phyloP scores from a whole-genome alignment of 805 yeast genomes.

The Clavispora fructus region DNA sequence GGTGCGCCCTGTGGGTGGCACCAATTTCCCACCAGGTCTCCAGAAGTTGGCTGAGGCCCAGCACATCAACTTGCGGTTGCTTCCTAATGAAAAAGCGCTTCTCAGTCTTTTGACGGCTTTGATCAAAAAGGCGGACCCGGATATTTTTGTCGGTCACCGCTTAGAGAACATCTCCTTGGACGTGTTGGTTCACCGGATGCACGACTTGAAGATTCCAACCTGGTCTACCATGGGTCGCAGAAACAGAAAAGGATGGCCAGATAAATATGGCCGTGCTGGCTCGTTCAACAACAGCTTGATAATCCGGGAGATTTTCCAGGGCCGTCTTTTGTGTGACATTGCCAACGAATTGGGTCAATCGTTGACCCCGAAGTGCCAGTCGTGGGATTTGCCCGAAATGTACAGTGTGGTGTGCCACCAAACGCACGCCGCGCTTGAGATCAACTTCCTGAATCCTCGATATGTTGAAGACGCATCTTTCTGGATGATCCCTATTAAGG shows the following conservation, averaged over 20 bases:
- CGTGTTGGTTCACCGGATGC: conserved; percentile 75
- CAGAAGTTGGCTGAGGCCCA: conserved; percentile 53
- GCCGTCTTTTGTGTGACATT: conserved; percentile 86
- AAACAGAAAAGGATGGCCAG: conserved; percentile 73
- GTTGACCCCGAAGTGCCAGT: conserved; percentile 82
- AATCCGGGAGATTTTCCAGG: conserved; percentile 69
- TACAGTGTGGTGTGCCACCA: conserved; percentile 69
- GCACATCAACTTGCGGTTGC: conserved; percentile 47
- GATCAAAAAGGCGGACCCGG: conserved; percentile 78
- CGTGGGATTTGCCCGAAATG: conserved; percentile 94
- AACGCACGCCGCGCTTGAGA: conserved; percentile 58
- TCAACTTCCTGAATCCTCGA: conserved; percentile 64
- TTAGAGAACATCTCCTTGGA: conserved; percentile 75
- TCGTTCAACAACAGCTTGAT: conserved; percentile 48
- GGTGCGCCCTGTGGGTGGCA: conserved; percentile 69
- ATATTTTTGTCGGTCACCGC: conserved; percentile 82
- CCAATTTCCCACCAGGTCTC: conserved; percentile 72
- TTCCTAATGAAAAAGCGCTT: conserved; percentile 70
- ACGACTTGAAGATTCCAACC: conserved; percentile 62
- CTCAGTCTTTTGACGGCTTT: conserved; percentile 69
- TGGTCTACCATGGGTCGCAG: conserved; percentile 87
- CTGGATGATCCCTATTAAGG: conserved; percentile 64
- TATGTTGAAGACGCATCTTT: conserved; percentile 63
- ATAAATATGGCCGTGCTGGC: conserved; percentile 53
- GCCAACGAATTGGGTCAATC: conserved; percentile 95